These are phyloP conservation scores for Xylariaceae sp. DNA, from an alignment of 2,329 filamentous ascomycete species.

Conservation along the genomic window DNA sequence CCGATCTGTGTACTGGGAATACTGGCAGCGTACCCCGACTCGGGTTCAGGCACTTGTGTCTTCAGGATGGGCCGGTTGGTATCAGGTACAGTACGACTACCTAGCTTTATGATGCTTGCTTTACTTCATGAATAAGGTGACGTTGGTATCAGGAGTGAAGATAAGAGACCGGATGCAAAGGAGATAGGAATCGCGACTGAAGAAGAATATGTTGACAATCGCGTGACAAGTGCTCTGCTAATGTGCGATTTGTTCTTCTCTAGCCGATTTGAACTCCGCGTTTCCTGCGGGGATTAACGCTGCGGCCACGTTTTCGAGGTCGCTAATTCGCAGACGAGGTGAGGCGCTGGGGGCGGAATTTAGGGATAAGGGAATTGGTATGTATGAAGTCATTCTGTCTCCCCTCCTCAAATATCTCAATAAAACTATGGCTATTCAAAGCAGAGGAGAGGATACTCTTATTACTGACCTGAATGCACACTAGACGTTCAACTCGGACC, in stretches of 20 bases:
- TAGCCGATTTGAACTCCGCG: conserved; percentile 68
- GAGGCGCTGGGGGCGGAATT: conserved; percentile 76
- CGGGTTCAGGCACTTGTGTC: conserved; percentile 36
- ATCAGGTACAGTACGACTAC: conserved; percentile 57
- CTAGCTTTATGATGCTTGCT: background rate
- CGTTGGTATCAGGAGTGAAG: background rate
- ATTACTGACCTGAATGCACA: background rate
- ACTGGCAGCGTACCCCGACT: conserved; percentile 28
- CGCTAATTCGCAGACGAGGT: conserved; percentile 70
- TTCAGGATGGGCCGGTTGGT: conserved; percentile 72
- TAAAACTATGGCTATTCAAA: background rate
- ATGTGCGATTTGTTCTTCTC: background rate
- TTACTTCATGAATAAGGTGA: conserved; percentile 15
- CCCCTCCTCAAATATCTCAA: too few relatives aligned
- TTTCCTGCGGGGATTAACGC: conserved; percentile 76
- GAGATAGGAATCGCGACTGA: background rate
- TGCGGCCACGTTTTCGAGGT: conserved; percentile 75
- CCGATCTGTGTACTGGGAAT: conserved; percentile 45
- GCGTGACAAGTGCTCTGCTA: background rate
- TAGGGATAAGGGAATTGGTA: conserved; percentile 68
- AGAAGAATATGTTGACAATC: background rate
- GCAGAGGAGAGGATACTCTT: background rate
- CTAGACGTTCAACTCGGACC: conserved; percentile 71
- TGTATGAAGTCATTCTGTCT: background rate
- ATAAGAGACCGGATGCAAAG: too few relatives aligned